Base-by-base conservation (phyloP, 495 filamentous ascomycete genomes). In the Apodospora peruviana region DNA sequence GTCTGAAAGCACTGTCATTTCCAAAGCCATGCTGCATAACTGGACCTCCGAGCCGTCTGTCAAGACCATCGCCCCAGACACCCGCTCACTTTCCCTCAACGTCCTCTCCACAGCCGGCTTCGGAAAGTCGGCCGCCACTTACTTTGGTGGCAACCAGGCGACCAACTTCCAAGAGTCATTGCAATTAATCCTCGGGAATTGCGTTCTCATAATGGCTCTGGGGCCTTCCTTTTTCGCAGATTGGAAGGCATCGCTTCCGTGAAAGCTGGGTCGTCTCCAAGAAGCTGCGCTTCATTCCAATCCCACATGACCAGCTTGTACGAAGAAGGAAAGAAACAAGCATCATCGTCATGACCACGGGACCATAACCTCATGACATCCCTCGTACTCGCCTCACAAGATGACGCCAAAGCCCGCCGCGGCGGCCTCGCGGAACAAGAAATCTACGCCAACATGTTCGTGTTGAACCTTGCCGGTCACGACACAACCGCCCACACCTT, bases 401-500 rank as follows among this genome's bases (percentile, higher is more conserved):
- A 37, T 27, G 45, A 48, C 3, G 35, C 36, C 11, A 43, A 18
- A 47, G 48, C 1, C 1, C 45, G 42, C 27, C 45, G 42, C 27
- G 52, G 55, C 1, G 52, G 53, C 3, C 56, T 57, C 0, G 56
- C 50, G 8, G 50, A 65, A 10, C 27, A 3, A 9, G 76, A 77
- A 47, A 70, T 79, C 14, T 72, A 66, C 18, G 75, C 76, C 34
- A 79, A 79, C 41, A 69, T 81, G 18, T 82, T 78, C 43, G 61
- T 74, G 3, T 77, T 80, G 51, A 79, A 65, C 23, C 66, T 73
- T 22, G 79, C 79, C 2, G 79, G 79, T 0, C 75, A 76, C 49
- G 77, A 82, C 45, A 79, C 77, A 0, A 79, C 76, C 0, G 72
- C 77, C 0, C 76, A 73, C 37, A 76, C 68, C 1, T 59, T 81